Base-by-base conservation (phyloP, 1,284 basidiomycete species). In the Earliella scabrosa region DNA sequence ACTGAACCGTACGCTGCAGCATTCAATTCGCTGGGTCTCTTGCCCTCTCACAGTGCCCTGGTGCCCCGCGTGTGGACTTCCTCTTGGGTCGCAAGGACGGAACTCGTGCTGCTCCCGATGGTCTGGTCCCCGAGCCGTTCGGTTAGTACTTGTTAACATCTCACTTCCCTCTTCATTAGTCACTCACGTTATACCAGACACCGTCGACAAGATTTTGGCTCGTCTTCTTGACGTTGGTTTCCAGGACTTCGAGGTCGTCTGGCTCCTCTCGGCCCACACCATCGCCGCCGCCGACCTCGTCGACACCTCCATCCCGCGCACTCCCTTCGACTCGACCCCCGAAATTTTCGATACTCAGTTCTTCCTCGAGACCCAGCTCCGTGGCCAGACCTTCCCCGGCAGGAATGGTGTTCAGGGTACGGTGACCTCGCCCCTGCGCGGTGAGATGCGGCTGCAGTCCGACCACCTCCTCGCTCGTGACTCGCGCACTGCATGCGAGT, bases 111-210 rank as follows among this genome's bases (percentile, higher is more conserved):
- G 68, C 76, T 24, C 75, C 73, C 14, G 70, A 75, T 45, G 52
- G 58, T 16, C 56, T 75, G 44, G 65, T 79, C 32, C 74, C 76
- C 16, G 71, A 72, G 48, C 76, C 76, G 16, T 71, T 70, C 51
- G 62, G 46, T 48, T 13, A 16, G 46, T 13, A 6, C 6, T 31
- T 7, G 29, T 31, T 29, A 18, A 7, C 9, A 4, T 31, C 29
- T 6, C 29, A 13, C 27, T 8, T 5, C 11, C 14, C 6, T 27
- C 14, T 13, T 11, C 16, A 14, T 23, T 23, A 10, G 8, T 24
- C 4, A 23, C 16, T 43, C 4, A 32, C 26, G 14, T 7, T 5
- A 1, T 2, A 5, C 2, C 18, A 50, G 39, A 50, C 49, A 41
- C 39, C 1, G 24, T 48, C n/a, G 46, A 48, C 46, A 48, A 36